phyloP scores from a whole-genome alignment of 2,329 filamentous ascomycete species.

The Sporothrix euskadiensis region DNA sequence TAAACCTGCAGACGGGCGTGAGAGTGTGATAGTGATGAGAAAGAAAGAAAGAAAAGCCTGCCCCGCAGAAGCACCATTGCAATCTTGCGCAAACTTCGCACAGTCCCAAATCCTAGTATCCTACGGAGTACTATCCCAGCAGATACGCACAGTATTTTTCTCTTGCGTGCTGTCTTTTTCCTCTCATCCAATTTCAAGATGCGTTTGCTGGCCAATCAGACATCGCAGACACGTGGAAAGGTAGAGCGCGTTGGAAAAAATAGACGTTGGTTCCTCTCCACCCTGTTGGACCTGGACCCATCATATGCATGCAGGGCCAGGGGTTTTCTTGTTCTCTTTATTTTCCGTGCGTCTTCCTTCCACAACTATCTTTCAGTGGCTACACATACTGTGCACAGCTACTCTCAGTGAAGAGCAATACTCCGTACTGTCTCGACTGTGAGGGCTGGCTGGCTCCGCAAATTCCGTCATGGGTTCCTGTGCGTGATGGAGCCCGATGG shows the following conservation, averaged over 20 bases:
- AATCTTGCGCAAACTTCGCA: background rate
- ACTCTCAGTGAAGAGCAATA: no score
- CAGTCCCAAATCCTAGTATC: background rate
- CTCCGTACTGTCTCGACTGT: background rate
- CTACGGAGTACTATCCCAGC: background rate
- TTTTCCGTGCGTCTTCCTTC: background rate
- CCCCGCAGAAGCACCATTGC: background rate
- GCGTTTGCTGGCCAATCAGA: conserved; percentile 15
- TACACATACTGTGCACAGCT: background rate
- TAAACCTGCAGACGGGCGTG: conserved; percentile 4
- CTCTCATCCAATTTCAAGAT: conserved; percentile 12
- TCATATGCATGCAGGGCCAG: conserved; percentile 9
- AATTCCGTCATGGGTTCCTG: background rate
- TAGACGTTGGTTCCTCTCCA: background rate
- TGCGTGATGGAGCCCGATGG: background rate
- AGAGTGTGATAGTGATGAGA: background rate
- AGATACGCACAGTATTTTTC: conserved; percentile 9
- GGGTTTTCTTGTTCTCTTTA: background rate
- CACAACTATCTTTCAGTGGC: background rate
- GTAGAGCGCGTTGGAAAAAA: conserved; percentile 8
- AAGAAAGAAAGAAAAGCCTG: background rate
- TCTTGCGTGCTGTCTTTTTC: background rate
- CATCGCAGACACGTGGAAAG: conserved; percentile 4
- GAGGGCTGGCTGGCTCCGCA: background rate
- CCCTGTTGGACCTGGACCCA: background rate